phyloP scores from a whole-genome alignment of 371 early-diverging fungal genomes.

The Dinochytrium kinnereticum region DNA sequence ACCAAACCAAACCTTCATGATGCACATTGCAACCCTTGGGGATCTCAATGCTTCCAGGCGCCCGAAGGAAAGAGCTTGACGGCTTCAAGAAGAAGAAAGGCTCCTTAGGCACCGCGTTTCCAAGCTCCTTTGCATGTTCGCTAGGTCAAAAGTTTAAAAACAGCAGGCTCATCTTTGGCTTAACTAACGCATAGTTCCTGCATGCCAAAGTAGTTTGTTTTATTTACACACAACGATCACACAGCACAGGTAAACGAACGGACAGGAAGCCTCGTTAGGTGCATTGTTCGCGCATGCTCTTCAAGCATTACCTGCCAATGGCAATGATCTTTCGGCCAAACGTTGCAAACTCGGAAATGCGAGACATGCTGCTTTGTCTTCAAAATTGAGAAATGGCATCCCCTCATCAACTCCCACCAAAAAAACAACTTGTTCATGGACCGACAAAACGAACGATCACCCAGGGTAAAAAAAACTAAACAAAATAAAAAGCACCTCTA shows the following conservation, averaged over 20 bases:
- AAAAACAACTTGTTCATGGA: too few relatives aligned
- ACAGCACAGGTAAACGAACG: background rate
- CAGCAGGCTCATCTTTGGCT: background rate
- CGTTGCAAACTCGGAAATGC: background rate
- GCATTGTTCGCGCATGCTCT: background rate
- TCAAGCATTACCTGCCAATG: constrained; percentile 76
- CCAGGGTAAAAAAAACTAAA: background rate
- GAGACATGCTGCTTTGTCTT: too few relatives aligned
- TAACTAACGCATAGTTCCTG: background rate
- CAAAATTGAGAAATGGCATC: too few relatives aligned
- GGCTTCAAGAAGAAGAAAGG: constrained; percentile 97
- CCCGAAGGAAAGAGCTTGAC: constrained; percentile 77
- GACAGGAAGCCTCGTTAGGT: background rate
- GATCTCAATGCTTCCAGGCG: constrained; percentile 77
- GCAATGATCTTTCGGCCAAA: constrained; percentile 87
- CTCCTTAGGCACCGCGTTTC: constrained; percentile 83
- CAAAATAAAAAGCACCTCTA: background rate
- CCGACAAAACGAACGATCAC: too few relatives aligned
- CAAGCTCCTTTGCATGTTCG: constrained; percentile 92
- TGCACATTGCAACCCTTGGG: constrained; percentile 83
- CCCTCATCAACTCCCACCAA: too few relatives aligned
- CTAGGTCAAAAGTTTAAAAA: constrained; percentile 37
- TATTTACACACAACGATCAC: too few relatives aligned
- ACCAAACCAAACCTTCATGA: constrained; percentile 71
- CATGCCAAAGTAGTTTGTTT: background rate